Base-by-base conservation (phyloP, 2,329 filamentous ascomycete species). In the Apiospora hydei region DNA sequence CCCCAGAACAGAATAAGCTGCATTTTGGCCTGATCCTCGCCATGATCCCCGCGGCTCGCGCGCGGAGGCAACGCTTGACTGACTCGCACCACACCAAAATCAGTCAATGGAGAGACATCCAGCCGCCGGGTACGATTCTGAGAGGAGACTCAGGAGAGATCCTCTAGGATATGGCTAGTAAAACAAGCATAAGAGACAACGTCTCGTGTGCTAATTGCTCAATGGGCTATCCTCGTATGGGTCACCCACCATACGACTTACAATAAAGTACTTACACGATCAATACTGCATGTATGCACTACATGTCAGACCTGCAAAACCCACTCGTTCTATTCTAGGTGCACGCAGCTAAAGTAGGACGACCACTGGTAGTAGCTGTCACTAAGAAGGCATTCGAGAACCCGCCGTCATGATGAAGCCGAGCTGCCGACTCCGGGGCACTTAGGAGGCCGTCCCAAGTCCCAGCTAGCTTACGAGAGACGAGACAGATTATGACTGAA, bases 1-100 rank as follows among this genome's bases (percentile, higher is more conserved):
- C 57, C 57, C 34, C 57, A 64, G 57, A 64, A 24, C 57, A 64
- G 34, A 64, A 30, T 18, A 24, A n/a, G 34, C 30, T 64, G 57
- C 34, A 64, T 41, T 24, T 61, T 13, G 30, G 18, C 11, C 57
- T 64, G 57, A 64, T 64, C 57, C 34, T 10, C 57, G 30, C 13
- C 57, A 64, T 64, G 57, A 34, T 41, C 57, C 57, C 57, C 57
- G 57, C 53, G 53, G 53, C 57, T 64, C 57, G 57, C 57, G 57
- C 57, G 34, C 57, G 34, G 41, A 64, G n/a, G 30, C 8, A 24
- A 24, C 34, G 57, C 34, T 64, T 41, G 34, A 41, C 57, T 64
- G 57, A 64, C 57, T 64, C 57, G 57, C 18, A 34, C 26, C 26
- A 14, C 4, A 24, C 30, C 51, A 34, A 34, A 34, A n/a, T 21